phyloP scores from a whole-genome alignment of 169 alveolate genomes.

The Theileria parva region DNA sequence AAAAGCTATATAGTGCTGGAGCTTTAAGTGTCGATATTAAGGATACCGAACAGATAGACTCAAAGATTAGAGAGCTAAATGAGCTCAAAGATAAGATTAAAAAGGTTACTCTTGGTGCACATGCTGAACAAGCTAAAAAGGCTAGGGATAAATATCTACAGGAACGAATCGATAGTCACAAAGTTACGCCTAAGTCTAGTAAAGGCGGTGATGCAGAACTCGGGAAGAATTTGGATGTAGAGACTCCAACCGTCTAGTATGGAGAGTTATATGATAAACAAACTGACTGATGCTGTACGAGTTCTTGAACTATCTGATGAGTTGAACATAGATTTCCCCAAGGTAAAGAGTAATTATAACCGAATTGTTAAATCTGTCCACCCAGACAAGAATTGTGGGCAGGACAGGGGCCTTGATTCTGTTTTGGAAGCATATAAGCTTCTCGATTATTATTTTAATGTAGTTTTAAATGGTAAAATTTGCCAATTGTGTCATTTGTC shows the following conservation, averaged over 20 bases:
- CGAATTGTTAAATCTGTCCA: not conserved
- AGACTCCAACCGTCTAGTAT: constrained; percentile 6
- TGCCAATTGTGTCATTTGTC: not conserved
- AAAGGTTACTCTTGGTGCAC: not conserved
- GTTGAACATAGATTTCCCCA: constrained; percentile 5
- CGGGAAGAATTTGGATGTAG: not conserved
- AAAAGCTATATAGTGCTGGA: not conserved
- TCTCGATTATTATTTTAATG: constrained; percentile 16
- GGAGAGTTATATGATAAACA: not conserved
- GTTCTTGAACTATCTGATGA: not conserved
- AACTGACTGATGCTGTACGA: not conserved
- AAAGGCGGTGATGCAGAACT: not conserved
- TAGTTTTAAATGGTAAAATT: not conserved
- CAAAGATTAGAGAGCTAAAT: not conserved
- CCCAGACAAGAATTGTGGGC: constrained; percentile 13
- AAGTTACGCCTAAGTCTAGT: not conserved
- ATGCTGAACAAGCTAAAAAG: not conserved
- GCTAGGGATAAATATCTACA: no score
- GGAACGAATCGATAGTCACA: not conserved
- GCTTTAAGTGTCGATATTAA: not conserved
- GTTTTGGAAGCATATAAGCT: constrained; percentile 12
- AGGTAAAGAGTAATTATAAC: constrained; percentile 5
- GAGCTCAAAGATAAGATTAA: not conserved
- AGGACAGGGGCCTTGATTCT: not conserved
- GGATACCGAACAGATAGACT: not conserved